Percentiles rank a stretch among this genome's conserved stretches.
Evolutionary conservation across 1,284 basidiomycete species (phyloP).

Genomic region (Naganishia cerealis): DNA sequence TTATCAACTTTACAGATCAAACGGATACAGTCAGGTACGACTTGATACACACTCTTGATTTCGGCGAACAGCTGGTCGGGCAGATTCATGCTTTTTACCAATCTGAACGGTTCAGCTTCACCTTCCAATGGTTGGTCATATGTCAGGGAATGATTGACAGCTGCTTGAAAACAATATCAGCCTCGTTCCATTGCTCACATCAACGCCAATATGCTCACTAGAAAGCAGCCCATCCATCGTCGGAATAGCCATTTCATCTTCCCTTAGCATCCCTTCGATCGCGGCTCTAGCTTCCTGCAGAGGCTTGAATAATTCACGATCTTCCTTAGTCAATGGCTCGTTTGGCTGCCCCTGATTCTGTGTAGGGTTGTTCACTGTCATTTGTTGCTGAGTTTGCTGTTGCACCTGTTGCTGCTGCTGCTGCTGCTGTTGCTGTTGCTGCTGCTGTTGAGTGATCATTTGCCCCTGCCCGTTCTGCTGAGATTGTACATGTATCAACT

Average conservation of each 20-base stretch:
- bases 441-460: conserved; percentile 14
- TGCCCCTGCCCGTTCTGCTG: conserved; percentile 30
- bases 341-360: conserved; percentile 34
- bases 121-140: conserved; percentile 42
- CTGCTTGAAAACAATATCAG: not conserved
- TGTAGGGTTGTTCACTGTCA: not conserved
- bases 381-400: conserved; percentile 14
- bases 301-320: conserved; percentile 24
- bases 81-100: conserved; percentile 17
- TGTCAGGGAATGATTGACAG: conserved; percentile 20
- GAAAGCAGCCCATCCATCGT: conserved; percentile 46
- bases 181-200: not conserved
- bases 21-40: conserved; percentile 40
- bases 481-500: conserved; percentile 26
- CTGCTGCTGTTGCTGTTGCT: too few relatives aligned
- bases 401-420: conserved; percentile 9
- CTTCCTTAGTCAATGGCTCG: conserved; percentile 28
- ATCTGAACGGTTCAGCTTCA: conserved; percentile 40
- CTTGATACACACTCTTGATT: conserved; percentile 2
- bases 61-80: conserved; percentile 25
- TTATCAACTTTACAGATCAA: not conserved
- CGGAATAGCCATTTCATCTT: conserved; percentile 37
- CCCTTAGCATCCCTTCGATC: conserved; percentile 24
- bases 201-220: not conserved
- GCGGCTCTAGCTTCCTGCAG: conserved; percentile 17